Evolutionary conservation across 2,329 filamentous ascomycete genomes (phyloP).

Genomic region (Colletotrichum acutatum): DNA sequence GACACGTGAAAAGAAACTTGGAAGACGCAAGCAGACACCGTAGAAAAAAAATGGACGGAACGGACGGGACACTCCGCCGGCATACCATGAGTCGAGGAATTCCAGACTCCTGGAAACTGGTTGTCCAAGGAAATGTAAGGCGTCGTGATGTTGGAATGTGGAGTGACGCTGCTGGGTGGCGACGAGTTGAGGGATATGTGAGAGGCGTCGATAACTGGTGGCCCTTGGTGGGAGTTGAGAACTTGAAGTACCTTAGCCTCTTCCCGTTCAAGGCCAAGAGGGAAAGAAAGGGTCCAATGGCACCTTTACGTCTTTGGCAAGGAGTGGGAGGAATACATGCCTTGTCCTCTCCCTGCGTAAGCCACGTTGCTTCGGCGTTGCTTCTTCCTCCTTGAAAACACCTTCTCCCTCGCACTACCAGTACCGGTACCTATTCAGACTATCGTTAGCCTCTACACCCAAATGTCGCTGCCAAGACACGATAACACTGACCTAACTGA

Average conservation of each 20-base stretch:
- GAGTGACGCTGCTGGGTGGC: background rate
- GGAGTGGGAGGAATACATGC: background rate
- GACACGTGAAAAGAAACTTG: background rate
- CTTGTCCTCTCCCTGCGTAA: background rate
- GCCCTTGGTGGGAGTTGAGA: background rate
- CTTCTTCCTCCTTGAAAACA: background rate
- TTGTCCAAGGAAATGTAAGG: background rate
- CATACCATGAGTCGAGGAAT: background rate
- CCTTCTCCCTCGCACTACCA: background rate
- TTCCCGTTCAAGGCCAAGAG: background rate
- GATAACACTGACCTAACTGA: background rate
- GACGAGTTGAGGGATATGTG: conserved; percentile 2
- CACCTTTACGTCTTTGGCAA: background rate
- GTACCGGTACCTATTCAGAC: too few species aligned
- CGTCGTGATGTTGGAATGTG: conserved; percentile 3
- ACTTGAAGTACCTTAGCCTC: background rate
- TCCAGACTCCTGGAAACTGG: background rate
- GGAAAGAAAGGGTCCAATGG: background rate
- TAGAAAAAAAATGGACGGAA: background rate
- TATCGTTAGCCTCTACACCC: background rate
- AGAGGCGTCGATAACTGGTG: background rate
- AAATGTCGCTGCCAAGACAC: background rate
- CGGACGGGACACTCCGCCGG: background rate
- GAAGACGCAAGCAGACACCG: background rate
- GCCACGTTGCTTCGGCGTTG: background rate